Percentiles rank a stretch among this genome's conserved stretches.
Evolutionary conservation across 805 yeast genomes (phyloP).

Genomic region (Candida khao-thaluensis): DNA sequence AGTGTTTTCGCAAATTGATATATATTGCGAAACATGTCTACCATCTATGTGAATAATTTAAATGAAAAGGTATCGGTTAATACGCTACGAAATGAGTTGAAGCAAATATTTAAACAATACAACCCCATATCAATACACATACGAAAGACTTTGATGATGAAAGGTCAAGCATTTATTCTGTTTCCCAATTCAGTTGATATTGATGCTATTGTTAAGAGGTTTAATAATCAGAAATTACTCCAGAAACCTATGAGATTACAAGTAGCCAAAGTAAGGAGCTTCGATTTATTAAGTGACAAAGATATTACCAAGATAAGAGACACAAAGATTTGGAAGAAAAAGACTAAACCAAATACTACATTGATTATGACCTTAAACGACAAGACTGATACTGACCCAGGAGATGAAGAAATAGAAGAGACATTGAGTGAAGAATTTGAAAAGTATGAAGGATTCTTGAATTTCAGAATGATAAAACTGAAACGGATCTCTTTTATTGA

Average conservation of each 20-base stretch:
- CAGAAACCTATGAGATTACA: constrained; percentile 23
- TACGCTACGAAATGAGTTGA: constrained; percentile 46
- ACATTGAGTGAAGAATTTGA: constrained; percentile 38
- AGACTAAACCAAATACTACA: constrained; percentile 10
- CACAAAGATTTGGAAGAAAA: constrained; percentile 15
- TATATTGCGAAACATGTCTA: constrained; percentile 17
- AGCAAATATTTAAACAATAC: constrained; percentile 40
- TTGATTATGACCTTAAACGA: constrained; percentile 10
- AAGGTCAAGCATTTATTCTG: constrained; percentile 83
- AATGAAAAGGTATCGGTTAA: constrained; percentile 64
- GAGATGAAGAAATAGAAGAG: constrained; percentile 9
- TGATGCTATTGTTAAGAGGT: constrained; percentile 42
- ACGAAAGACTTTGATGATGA: constrained; percentile 58
- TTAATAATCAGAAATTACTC: constrained; percentile 41
- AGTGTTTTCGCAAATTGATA: background rate
- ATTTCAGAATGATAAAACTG: constrained; percentile 63
- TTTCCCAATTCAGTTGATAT: constrained; percentile 38
- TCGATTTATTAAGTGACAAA: constrained; percentile 18
- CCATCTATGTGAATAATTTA: constrained; percentile 66
- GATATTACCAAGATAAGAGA: constrained; percentile 22
- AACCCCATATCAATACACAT: constrained; percentile 43
- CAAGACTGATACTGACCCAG: constrained; percentile 4
- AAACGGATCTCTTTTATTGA: constrained; percentile 80
- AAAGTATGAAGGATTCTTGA: constrained; percentile 57
- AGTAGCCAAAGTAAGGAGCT: constrained; percentile 11